Evolutionary conservation across 148 eudicot genomes (phyloP).

Genomic region (Limonium bicolor): DNA sequence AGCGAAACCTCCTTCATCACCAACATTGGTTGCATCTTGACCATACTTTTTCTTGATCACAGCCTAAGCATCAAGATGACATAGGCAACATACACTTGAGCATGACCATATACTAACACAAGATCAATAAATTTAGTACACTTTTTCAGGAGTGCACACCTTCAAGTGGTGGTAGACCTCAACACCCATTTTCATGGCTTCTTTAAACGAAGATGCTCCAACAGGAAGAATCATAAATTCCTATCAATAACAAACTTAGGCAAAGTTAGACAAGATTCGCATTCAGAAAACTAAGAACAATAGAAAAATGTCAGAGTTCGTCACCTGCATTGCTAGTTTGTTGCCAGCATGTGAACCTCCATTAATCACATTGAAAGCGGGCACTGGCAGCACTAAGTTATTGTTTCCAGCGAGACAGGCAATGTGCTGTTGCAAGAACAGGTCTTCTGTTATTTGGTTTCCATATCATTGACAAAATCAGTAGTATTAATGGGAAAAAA

Average conservation of each 20-base stretch:
- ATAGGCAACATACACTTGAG: too few species aligned
- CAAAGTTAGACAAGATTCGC: too few species aligned
- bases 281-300: neutral
- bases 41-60: too few species aligned
- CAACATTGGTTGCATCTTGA: too few species aligned
- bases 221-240: constrained; percentile 91
- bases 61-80: too few species aligned
- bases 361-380: constrained; percentile 96
- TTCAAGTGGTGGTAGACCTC: constrained; percentile 89
- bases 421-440: constrained; percentile 84
- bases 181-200: constrained; percentile 95
- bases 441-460: too few species aligned
- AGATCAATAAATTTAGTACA: too few species aligned
- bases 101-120: too few species aligned
- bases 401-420: constrained; percentile 86
- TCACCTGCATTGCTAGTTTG: constrained; percentile 87
- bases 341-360: constrained; percentile 98
- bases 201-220: constrained; percentile 74
- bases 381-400: constrained; percentile 78
- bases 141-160: constrained; percentile 26
- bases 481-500: too few species aligned
- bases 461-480: too few species aligned
- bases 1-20: too few species aligned
- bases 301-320: neutral
- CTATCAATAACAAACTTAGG: constrained; percentile 21